Base-by-base conservation (phyloP, 208 protist genomes). In the Leishmania lainsoni region DNA sequence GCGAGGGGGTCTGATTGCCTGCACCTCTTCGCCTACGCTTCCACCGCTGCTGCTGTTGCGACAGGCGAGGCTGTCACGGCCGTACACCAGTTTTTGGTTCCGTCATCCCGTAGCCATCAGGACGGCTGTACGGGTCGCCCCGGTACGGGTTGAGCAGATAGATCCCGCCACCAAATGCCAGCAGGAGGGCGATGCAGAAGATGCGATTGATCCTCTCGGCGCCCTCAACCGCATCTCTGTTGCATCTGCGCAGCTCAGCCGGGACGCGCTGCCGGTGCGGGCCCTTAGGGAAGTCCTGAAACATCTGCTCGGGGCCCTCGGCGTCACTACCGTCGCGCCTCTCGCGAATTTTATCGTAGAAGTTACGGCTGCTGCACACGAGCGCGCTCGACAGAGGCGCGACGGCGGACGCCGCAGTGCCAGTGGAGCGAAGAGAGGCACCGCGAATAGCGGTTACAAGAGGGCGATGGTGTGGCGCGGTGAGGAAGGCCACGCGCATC, bases 291-390 rank as follows among this genome's bases (percentile, higher is more conserved):
- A 96, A 94, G 51, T 92, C 90, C 16, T 81, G 58, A 75, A 94
- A 96, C 87, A 96, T 92, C 20, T 78, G 76, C 8, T 83, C 85
- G 0, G 89, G 84, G 6, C 89, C 87, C 9, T 84, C 88, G 0
- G 81, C 83, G 42, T 94, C 89, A 65, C 89, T 92, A 16, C 79
- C 73, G 26, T 94, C 89, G 17, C 88, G 79, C 58, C 91, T 80
- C 73, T 92, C 51, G 26, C 87, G 81, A 45, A 96, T 83, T 73
- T 92, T 91, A 45, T 94, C 90, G 79, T 96, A 96, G 71, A 91
- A 96, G 45, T 45, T 80, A n/a, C 88, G 86, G 10, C 63, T 56
- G 61, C 81, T 61, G 76, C 81, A 85, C 69, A 48, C 52, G 16
- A 85, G 71, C 54, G 74, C 78, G 77, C 45, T 58, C 56, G 54